These are phyloP conservation scores for Fusarium sp. DNA, from an alignment of 2,329 filamentous ascomycete genomes.

Conservation along the genomic window DNA sequence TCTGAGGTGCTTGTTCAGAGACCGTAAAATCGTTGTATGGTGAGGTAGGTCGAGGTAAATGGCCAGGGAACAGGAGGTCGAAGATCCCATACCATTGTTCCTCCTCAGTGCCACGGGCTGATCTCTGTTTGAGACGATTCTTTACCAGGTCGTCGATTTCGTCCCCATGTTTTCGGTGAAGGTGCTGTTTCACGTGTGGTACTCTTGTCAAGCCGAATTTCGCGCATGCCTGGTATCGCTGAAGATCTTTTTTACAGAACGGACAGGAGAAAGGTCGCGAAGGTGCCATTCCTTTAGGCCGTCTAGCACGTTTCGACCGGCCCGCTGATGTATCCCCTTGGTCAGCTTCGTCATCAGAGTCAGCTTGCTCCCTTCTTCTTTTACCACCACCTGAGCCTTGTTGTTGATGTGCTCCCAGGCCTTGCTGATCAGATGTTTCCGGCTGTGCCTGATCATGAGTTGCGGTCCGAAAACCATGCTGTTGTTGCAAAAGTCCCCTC, in stretches of 20 bases:
- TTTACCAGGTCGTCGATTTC: neutral
- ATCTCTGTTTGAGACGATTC: neutral
- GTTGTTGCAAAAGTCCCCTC: neutral
- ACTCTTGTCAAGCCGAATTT: neutral
- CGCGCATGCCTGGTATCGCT: neutral
- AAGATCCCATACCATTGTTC: neutral
- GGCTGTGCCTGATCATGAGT: no score
- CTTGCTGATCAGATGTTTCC: no score
- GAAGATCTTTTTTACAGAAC: neutral
- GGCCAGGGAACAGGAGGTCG: neutral
- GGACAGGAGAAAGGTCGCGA: neutral
- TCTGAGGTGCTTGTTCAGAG: neutral
- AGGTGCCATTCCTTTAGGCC: no score
- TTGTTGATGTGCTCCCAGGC: no score
- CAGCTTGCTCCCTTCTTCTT: no score
- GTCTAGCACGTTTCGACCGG: no score
- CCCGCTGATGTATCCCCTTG: no score
- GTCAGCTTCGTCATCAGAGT: no score
- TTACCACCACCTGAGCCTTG: no score
- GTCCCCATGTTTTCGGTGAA: neutral
- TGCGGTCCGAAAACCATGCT: neutral
- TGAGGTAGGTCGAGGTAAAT: neutral
- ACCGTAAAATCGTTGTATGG: neutral
- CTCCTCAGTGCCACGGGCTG: neutral
- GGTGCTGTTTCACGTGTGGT: neutral